Percentiles rank a stretch among this genome's conserved stretches.
phyloP scores from a whole-genome alignment of 1,139 yeast species.

The Nakaseomyces bracarensis region DNA sequence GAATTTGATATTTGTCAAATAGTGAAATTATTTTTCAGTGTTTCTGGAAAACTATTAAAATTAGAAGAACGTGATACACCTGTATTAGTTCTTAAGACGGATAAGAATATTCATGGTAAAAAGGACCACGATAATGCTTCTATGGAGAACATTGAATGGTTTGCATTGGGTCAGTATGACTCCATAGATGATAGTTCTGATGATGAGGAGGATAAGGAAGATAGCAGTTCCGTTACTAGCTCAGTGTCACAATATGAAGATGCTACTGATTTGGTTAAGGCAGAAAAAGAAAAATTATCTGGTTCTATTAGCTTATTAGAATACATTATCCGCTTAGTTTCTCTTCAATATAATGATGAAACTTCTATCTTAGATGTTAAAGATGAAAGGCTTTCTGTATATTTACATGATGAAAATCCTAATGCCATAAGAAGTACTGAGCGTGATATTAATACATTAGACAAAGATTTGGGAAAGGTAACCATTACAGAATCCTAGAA shows the following conservation, averaged over 20 bases:
- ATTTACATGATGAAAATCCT: slow-evolving; percentile 51
- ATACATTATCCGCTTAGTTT: slow-evolving; percentile 52
- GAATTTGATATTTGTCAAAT: slow-evolving; percentile 39
- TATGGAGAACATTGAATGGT: slow-evolving; percentile 27
- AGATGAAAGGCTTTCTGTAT: slow-evolving; percentile 60
- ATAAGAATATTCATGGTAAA: slow-evolving; percentile 25
- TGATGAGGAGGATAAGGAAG: slow-evolving; percentile 13
- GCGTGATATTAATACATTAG: slow-evolving; percentile 15
- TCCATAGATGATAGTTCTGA: slow-evolving; percentile 20
- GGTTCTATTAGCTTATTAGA: slow-evolving; percentile 51
- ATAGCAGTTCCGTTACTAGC: slow-evolving; percentile 27
- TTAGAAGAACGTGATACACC: slow-evolving; percentile 61
- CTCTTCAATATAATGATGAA: slow-evolving; percentile 57
- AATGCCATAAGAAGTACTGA: slow-evolving; percentile 16
- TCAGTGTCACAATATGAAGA: slow-evolving; percentile 14
- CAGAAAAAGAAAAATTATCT: slow-evolving; percentile 22
- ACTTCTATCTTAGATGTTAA: slow-evolving; percentile 45
- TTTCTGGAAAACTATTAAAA: slow-evolving; percentile 59
- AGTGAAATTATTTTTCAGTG: slow-evolving; percentile 57
- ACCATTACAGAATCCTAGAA: slow-evolving; percentile 3
- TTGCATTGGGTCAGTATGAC: slow-evolving; percentile 32
- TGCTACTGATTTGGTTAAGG: slow-evolving; percentile 16
- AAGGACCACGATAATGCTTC: slow-evolving; percentile 17
- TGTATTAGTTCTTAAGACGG: slow-evolving; percentile 54
- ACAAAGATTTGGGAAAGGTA: slow-evolving; percentile 14